Evolutionary conservation across 257 asterid genomes (phyloP), one percentile per base, ranked within the genome.

Genomic region (Primulina tabacum): DNA sequence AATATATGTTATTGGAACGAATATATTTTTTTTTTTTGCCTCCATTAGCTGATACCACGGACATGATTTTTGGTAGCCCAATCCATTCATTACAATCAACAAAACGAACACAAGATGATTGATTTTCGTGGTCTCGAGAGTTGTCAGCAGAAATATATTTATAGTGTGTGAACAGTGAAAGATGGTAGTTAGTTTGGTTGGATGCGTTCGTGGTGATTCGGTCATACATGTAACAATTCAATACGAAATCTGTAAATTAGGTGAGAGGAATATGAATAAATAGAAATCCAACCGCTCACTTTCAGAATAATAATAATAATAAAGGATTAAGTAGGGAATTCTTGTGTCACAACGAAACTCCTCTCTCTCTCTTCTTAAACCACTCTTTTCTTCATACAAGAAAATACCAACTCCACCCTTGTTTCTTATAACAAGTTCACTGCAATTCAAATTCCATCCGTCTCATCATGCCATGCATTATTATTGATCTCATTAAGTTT

Each of bases 271-370:
- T 14, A 64, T 55, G 26, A 53, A 32, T 57, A 7, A 63, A 12
- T 69, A 77, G 96, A 83, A 88, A 83, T 37, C 68, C 89, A 88
- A 90, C 96, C 64, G 85, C 84, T 79, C 87, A 65, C 92, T 85
- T 90, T 90, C 85, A 11, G 61, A 50, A 70, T 56, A 62, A 30
- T 30, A 30, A 30, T 30, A 30, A 63, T 40, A 3, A 33, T n/a
- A n/a, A n/a, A 67, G 74, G 76, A 62, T 71, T 17, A 40, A 71
- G 79, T 78, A 74, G 52, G n/a, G 26, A 66, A 66, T 57, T 67
- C 2, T 75, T 1, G 47, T 38, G 2, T 21, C 65, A 12, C 68
- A 37, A 34, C 50, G 11, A 24, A 38, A 32, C 16, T 65, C 40
- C 40, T 11, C 6, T 18, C 28, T 40, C 40, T 11, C 6, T 18